Percentiles rank a stretch among this genome's conserved stretches.
phyloP scores from a whole-genome alignment of 2,329 filamentous ascomycete genomes.

The Monosporascus cannonballus region DNA sequence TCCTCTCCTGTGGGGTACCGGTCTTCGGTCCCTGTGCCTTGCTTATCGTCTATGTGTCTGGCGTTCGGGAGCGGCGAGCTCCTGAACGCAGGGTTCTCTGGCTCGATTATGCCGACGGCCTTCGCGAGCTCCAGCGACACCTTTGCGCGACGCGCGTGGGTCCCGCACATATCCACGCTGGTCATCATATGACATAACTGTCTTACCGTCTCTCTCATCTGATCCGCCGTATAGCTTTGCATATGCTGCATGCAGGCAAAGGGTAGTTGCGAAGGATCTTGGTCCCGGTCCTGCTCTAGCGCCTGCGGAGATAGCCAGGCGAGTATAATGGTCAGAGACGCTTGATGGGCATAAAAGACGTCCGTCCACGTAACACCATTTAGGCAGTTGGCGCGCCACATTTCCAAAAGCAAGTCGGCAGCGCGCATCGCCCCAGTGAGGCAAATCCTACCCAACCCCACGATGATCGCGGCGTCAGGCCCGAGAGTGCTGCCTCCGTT shows the following conservation, averaged over 20 bases:
- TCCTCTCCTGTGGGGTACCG: neutral
- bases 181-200: slow-evolving; percentile 15
- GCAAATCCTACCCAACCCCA: slow-evolving; percentile 11
- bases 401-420: slow-evolving; percentile 9
- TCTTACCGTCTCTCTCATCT: slow-evolving; percentile 12
- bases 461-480: slow-evolving; percentile 11
- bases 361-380: slow-evolving; percentile 19
- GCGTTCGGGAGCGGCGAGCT: slow-evolving; percentile 2
- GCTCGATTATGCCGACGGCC: slow-evolving; percentile 12
- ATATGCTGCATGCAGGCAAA: slow-evolving; percentile 6
- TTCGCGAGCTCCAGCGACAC: slow-evolving; percentile 16
- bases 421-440: slow-evolving; percentile 17
- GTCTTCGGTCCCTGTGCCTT: neutral
- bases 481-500: slow-evolving; percentile 6
- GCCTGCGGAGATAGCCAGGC: slow-evolving; percentile 12
- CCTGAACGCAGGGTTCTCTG: slow-evolving; percentile 2
- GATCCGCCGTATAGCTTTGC: slow-evolving; percentile 7
- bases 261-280: neutral
- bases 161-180: slow-evolving; percentile 18
- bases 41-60: neutral
- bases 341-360: slow-evolving; percentile 16
- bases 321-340: slow-evolving; percentile 16
- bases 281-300: slow-evolving; percentile 5
- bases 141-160: slow-evolving; percentile 18
- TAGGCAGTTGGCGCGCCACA: slow-evolving; percentile 13